Conservation (phyloP, 2,329 filamentous ascomycete species). For the Xylariales sp. region DNA sequence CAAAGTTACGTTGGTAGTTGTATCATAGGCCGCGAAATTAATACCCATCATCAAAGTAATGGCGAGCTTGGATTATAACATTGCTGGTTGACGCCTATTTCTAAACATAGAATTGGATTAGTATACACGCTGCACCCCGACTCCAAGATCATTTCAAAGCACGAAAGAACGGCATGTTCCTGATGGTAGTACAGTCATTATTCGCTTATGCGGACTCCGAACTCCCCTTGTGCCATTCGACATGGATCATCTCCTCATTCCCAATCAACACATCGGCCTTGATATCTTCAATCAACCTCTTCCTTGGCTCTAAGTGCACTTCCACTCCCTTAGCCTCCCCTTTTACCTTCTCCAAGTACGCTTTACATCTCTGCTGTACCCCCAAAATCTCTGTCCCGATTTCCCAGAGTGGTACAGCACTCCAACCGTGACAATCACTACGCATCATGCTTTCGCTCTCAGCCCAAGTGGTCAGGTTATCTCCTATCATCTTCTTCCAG, state of each 20-base stretch:
- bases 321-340: not conserved
- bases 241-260: not conserved
- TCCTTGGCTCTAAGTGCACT: not conserved
- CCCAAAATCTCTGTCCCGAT: slow-evolving; percentile 16
- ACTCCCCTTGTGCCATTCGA: slow-evolving; percentile 5
- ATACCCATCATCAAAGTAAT: too few species aligned
- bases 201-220: too few species aligned
- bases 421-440: slow-evolving; percentile 22
- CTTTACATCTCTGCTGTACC: not conserved
- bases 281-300: not conserved
- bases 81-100: too few species aligned
- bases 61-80: too few species aligned
- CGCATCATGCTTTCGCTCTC: slow-evolving; percentile 19
- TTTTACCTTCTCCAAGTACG: slow-evolving; percentile 1
- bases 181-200: too few species aligned
- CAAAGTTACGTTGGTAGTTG: too few species aligned
- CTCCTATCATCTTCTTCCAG: slow-evolving; percentile 18
- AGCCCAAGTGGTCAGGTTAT: slow-evolving; percentile 22
- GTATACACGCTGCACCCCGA: too few species aligned
- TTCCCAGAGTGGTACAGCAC: slow-evolving; percentile 18
- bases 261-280: slow-evolving; percentile 4
- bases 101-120: too few species aligned
- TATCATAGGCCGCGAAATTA: too few species aligned
- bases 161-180: too few species aligned
- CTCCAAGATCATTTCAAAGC: too few species aligned